Conservation (phyloP, 1,284 basidiomycete genomes). For the Volvariella surrecta region DNA sequence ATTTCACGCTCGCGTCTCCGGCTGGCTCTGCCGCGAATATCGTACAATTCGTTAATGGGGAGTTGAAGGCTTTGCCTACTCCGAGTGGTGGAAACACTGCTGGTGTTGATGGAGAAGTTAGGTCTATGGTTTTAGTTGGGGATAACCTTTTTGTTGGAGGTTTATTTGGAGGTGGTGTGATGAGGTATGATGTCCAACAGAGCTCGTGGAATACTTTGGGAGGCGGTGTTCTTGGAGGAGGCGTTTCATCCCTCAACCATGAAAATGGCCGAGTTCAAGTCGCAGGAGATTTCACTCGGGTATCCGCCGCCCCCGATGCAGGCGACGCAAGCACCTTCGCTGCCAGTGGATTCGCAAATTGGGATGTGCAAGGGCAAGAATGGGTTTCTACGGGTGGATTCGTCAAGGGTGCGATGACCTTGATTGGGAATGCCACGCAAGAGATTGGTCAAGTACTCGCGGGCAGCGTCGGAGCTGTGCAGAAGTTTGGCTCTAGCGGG, state of each 20-base stretch:
- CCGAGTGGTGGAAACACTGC: constrained; percentile 20
- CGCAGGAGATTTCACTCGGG: constrained; percentile 68
- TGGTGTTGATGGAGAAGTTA: constrained; percentile 72
- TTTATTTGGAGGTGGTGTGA: constrained; percentile 73
- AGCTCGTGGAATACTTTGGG: constrained; percentile 68
- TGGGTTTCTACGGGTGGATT: constrained; percentile 77
- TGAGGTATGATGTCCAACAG: constrained; percentile 63
- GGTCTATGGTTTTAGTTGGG: constrained; percentile 52
- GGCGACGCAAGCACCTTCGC: constrained; percentile 23
- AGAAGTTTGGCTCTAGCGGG: constrained; percentile 61
- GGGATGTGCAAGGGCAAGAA: constrained; percentile 52
- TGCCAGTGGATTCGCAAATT: constrained; percentile 70
- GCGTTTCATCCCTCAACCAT: constrained; percentile 55
- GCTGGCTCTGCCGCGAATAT: constrained; percentile 53
- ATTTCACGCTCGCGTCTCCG: constrained; percentile 56
- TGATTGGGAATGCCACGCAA: constrained; percentile 49
- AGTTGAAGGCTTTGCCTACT: constrained; percentile 39
- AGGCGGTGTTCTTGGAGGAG: constrained; percentile 58
- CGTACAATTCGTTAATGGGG: constrained; percentile 58
- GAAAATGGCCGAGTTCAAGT: constrained; percentile 50
- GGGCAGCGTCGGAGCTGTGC: constrained; percentile 48
- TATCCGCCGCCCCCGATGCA: constrained; percentile 22
- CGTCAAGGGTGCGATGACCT: constrained; percentile 65
- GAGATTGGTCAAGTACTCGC: constrained; percentile 44
- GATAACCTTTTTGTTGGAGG: constrained; percentile 79